Base-by-base conservation (phyloP, 2,329 filamentous ascomycete species). In the Emergomyces orientalis region DNA sequence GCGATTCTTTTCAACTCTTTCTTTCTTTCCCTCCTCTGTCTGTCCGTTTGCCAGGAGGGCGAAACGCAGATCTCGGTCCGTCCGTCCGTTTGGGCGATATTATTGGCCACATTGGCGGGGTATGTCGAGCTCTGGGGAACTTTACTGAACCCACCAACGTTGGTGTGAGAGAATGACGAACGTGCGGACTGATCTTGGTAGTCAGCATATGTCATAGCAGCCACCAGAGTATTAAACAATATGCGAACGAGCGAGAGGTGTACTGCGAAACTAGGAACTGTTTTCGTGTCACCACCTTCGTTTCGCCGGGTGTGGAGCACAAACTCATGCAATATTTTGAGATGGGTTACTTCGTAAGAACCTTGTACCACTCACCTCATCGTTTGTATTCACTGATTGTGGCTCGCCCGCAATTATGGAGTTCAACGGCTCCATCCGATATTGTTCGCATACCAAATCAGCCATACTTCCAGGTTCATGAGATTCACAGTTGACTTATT, bases 41-140 rank as follows among this genome's bases (percentile, higher is more conserved):
- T 63, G 22, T 62, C 64, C 22, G 65, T 49, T 11, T 61, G 62
- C 65, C 66, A 66, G 25, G 65, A 65, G 25, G 64, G 66, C 2
- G 66, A 67, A n/a, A 67, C 64, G 45, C 66, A 67, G 22, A 65
- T 63, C 25, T 65, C 61, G 14, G 66, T 65, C 30, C 63, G 52
- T 3, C 8, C 13, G 30, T 59, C 57, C 22, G 17, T 22, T 47
- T 22, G 41, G 41, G 25, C 6, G 22, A 47, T 19, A 32, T 19
- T 37, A 34, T 45, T 32, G 39, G 17, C 57, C n/a, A 7, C 57
- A 27, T 37, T 59, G 41, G 4, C 25, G 4, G 27, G 8, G 11
- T 17, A 14, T 59, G 41, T 27, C 22, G 32, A 41, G 30, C 17
- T 9, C 7, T 17, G 34, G 5, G 34, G 13, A 39, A 34, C 3